Conservation (phyloP, 2,329 filamentous ascomycete genomes). For the Lecanoromycetidae sp. region DNA sequence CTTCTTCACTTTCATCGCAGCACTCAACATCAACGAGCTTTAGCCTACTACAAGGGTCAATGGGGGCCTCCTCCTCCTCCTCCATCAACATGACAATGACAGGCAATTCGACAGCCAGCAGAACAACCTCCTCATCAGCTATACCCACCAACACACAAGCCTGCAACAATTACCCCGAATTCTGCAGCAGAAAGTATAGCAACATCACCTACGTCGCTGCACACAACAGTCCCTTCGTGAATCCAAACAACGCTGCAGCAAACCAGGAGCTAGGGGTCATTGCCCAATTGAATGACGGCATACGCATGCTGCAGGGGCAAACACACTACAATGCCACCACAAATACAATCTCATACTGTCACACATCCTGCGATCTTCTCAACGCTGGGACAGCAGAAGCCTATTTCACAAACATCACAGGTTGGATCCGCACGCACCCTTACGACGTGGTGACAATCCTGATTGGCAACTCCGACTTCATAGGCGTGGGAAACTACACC, state of each 20-base stretch:
- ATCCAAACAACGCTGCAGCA: conserved; percentile 56
- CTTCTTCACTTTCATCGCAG: not conserved
- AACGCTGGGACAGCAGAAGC: conserved; percentile 66
- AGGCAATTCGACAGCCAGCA: conserved; percentile 18
- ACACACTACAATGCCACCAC: conserved; percentile 39
- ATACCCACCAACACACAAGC: conserved; percentile 58
- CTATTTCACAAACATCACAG: conserved; percentile 56
- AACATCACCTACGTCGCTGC: conserved; percentile 68
- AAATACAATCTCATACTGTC: conserved; percentile 62
- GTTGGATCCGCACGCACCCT: conserved; percentile 64
- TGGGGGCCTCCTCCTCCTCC: conserved; percentile 20
- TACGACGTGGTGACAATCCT: conserved; percentile 83
- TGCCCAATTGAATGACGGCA: conserved; percentile 64
- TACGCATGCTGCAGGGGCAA: conserved; percentile 49
- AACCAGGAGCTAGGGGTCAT: conserved; percentile 61
- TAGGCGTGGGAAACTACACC: conserved; percentile 51
- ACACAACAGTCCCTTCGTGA: conserved; percentile 72
- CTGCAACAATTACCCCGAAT: conserved; percentile 68
- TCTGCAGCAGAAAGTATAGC: conserved; percentile 64
- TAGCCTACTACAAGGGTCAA: conserved; percentile 14
- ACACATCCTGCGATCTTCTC: conserved; percentile 69
- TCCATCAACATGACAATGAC: conserved; percentile 20
- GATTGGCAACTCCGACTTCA: conserved; percentile 71
- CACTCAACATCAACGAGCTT: conserved; percentile 15
- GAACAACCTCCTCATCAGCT: conserved; percentile 29